phyloP scores from a whole-genome alignment of 192 early-diverging fungal species.

The Borealophlyctis nickersoniae region DNA sequence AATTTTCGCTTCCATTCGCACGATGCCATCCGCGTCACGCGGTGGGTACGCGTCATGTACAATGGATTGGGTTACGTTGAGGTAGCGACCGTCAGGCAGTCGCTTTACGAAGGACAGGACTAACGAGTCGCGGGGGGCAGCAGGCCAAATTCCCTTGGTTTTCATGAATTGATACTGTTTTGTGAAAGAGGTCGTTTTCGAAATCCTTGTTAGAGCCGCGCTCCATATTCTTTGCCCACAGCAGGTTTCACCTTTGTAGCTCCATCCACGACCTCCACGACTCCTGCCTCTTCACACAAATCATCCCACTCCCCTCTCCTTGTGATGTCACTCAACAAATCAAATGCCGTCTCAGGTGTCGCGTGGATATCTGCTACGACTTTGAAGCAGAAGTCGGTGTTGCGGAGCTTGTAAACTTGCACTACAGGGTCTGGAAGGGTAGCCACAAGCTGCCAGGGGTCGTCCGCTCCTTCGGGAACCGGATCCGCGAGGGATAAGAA shows the following conservation, averaged over 20 bases:
- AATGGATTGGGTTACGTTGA: constrained; percentile 41
- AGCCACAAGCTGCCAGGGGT: constrained; percentile 16
- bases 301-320: constrained; percentile 42
- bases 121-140: constrained; percentile 38
- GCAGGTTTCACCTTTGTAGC: constrained; percentile 27
- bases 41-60: constrained; percentile 28
- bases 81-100: constrained; percentile 34
- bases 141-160: constrained; percentile 44
- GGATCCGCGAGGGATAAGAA: constrained; percentile 1
- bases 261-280: constrained; percentile 28
- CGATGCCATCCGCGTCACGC: constrained; percentile 26
- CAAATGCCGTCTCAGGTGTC: constrained; percentile 45
- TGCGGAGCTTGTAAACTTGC: constrained; percentile 29
- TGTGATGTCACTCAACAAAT: constrained; percentile 36
- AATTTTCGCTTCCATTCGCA: constrained; percentile 45
- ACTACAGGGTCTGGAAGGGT: constrained; percentile 10
- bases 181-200: no score
- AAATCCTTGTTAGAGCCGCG: no score
- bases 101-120: constrained; percentile 30
- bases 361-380: constrained; percentile 41
- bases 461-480: background rate
- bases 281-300: constrained; percentile 33
- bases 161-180: constrained; percentile 32
- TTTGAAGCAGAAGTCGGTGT: constrained; percentile 37
- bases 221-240: no score